A percentile compares a stretch with the other conserved stretches of the same genome.
These are phyloP conservation scores for Calycina herbarum DNA, from an alignment of 2,329 filamentous ascomycete species.

Conservation along the genomic window DNA sequence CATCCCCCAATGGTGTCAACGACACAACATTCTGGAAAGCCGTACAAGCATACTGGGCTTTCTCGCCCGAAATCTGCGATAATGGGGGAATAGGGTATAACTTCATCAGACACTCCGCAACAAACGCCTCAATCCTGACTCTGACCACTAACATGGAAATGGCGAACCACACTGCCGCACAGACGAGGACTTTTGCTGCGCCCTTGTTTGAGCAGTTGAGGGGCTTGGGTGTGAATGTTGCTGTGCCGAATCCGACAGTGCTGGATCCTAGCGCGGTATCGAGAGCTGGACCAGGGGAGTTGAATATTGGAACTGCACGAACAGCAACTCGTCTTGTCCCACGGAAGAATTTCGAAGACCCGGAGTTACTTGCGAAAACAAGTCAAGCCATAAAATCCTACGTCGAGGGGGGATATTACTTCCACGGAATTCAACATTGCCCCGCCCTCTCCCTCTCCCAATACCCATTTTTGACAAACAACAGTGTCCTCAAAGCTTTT, in stretches of 20 bases:
- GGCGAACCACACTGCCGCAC: conserved; percentile 17
- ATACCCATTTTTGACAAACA: conserved; percentile 7
- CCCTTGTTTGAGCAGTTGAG: neutral
- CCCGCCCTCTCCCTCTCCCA: conserved; percentile 10
- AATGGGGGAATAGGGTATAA: conserved; percentile 24
- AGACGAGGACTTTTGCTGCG: neutral
- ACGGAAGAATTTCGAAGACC: conserved; percentile 39
- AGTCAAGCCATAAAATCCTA: conserved; percentile 36
- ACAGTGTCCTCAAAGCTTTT: conserved; percentile 21
- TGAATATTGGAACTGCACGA: neutral
- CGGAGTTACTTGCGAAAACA: conserved; percentile 25
- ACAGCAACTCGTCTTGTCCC: conserved; percentile 44
- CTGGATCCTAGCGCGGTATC: neutral
- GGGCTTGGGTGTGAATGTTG: neutral
- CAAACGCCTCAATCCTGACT: conserved; percentile 11
- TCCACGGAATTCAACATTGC: conserved; percentile 31
- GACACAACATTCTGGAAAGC: conserved; percentile 47
- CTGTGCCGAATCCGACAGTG: conserved; percentile 25
- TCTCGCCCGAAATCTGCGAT: conserved; percentile 43
- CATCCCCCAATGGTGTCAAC: neutral
- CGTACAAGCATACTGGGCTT: conserved; percentile 49
- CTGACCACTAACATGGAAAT: conserved; percentile 21
- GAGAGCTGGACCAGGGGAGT: neutral
- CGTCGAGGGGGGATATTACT: conserved; percentile 38
- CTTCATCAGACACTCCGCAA: conserved; percentile 22